phyloP scores from a whole-genome alignment of 2,329 filamentous ascomycete species.

The Botryotinia convoluta region DNA sequence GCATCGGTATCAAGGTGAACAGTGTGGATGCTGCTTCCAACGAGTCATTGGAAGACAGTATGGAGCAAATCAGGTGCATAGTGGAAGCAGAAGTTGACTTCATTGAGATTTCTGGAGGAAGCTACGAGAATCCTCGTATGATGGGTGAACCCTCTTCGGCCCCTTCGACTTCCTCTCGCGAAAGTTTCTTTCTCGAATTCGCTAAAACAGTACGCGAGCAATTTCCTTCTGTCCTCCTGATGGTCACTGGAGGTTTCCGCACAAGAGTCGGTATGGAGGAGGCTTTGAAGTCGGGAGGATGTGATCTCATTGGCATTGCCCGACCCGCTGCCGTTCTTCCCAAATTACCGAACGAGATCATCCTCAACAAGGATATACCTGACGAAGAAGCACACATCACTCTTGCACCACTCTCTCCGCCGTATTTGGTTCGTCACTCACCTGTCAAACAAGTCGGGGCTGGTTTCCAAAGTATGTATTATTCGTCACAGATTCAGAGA shows the following conservation, averaged over 20 bases:
- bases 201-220: slow-evolving; percentile 49
- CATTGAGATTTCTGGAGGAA: slow-evolving; percentile 64
- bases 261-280: slow-evolving; percentile 49
- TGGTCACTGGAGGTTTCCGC: slow-evolving; percentile 64
- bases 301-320: slow-evolving; percentile 50
- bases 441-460: slow-evolving; percentile 25
- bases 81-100: slow-evolving; percentile 57
- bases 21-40: slow-evolving; percentile 49
- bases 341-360: slow-evolving; percentile 41
- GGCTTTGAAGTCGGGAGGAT: slow-evolving; percentile 46
- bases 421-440: slow-evolving; percentile 17
- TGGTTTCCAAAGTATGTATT: slow-evolving; percentile 30
- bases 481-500: slow-evolving; percentile 35
- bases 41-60: slow-evolving; percentile 48
- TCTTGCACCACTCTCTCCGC: slow-evolving; percentile 16
- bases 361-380: slow-evolving; percentile 38
- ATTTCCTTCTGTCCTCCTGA: slow-evolving; percentile 47
- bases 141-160: slow-evolving; percentile 20
- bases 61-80: slow-evolving; percentile 57
- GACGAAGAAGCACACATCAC: slow-evolving; percentile 29
- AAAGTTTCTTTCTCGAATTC: slow-evolving; percentile 69
- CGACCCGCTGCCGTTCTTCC: slow-evolving; percentile 47
- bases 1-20: slow-evolving; percentile 55
- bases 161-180: slow-evolving; percentile 49
- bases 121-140: slow-evolving; percentile 50